A percentile compares a stretch with the other conserved stretches of the same genome.
These are phyloP conservation scores for Naganishia vaughanmartiniae DNA, from an alignment of 768 basidiomycete genomes.

Conservation along the genomic window DNA sequence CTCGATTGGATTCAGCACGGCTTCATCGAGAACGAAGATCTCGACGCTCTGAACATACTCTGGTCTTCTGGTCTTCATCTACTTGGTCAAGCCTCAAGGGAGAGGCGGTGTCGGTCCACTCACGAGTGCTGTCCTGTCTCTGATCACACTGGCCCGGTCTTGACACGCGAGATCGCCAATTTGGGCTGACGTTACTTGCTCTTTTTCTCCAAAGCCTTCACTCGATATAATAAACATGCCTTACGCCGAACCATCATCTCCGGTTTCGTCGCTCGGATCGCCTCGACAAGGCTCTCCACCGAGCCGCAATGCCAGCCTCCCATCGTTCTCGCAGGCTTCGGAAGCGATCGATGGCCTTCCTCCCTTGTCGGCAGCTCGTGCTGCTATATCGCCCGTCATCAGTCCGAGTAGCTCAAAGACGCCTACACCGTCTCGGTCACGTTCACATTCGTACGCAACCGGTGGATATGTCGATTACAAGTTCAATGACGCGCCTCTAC, in stretches of 20 bases:
- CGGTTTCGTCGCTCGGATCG: constrained; percentile 36
- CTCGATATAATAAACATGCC: constrained; percentile 40
- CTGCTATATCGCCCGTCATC: constrained; percentile 34
- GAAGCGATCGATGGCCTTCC: constrained; percentile 35
- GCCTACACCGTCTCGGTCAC: constrained; percentile 8
- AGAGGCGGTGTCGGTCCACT: not conserved
- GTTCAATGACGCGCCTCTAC: not conserved
- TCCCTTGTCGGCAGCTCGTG: constrained; percentile 21
- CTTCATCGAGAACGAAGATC: not conserved
- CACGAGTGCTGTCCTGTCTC: not conserved
- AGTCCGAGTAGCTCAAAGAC: constrained; percentile 7
- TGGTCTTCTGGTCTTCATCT: not conserved
- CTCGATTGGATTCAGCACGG: not conserved
- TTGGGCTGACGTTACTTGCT: not conserved
- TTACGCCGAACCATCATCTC: constrained; percentile 47
- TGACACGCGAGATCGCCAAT: not conserved
- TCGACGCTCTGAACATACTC: not conserved
- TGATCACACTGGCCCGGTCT: not conserved
- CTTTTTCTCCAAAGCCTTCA: not conserved
- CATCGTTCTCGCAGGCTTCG: constrained; percentile 35
- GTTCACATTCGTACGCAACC: not conserved
- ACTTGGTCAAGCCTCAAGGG: not conserved
- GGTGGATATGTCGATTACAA: constrained; percentile 17
- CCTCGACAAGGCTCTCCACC: constrained; percentile 30
- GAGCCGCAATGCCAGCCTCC: constrained; percentile 31